Evolutionary conservation across 768 basidiomycete species (phyloP).

Genomic region (Lyophyllum decastes): DNA sequence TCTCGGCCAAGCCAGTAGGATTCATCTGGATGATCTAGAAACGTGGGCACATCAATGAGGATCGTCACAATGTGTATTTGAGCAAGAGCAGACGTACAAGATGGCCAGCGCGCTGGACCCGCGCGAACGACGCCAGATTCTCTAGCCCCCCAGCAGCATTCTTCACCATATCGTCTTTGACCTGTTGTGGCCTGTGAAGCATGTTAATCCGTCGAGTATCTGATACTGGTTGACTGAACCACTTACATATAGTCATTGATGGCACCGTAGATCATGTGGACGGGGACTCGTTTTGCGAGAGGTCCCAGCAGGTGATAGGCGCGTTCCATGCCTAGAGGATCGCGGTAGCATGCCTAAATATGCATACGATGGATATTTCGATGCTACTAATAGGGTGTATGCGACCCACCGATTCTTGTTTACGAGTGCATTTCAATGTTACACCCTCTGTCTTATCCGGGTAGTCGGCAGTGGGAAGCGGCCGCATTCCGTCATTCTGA

Average conservation of each 20-base stretch:
- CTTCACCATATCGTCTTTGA: slow-evolving; percentile 38
- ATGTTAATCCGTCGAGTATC: neutral
- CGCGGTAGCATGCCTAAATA: slow-evolving; percentile 44
- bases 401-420: slow-evolving; percentile 43
- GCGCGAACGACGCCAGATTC: slow-evolving; percentile 36
- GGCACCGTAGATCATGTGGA: slow-evolving; percentile 49
- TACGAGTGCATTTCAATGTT: slow-evolving; percentile 47
- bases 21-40: slow-evolving; percentile 30
- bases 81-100: slow-evolving; percentile 28
- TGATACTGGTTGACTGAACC: neutral
- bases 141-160: slow-evolving; percentile 33
- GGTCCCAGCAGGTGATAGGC: slow-evolving; percentile 33
- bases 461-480: slow-evolving; percentile 42
- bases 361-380: neutral
- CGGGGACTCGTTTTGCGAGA: slow-evolving; percentile 34
- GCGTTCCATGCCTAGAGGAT: slow-evolving; percentile 30
- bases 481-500: slow-evolving; percentile 44
- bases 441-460: slow-evolving; percentile 47
- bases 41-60: neutral
- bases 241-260: slow-evolving; percentile 45
- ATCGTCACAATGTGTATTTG: neutral
- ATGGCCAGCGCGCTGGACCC: slow-evolving; percentile 43
- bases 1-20: slow-evolving; percentile 31
- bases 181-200: slow-evolving; percentile 29
- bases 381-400: neutral